Base-by-base conservation (phyloP, 2,329 filamentous ascomycete species). In the Ceratocystis eucalypticola region DNA sequence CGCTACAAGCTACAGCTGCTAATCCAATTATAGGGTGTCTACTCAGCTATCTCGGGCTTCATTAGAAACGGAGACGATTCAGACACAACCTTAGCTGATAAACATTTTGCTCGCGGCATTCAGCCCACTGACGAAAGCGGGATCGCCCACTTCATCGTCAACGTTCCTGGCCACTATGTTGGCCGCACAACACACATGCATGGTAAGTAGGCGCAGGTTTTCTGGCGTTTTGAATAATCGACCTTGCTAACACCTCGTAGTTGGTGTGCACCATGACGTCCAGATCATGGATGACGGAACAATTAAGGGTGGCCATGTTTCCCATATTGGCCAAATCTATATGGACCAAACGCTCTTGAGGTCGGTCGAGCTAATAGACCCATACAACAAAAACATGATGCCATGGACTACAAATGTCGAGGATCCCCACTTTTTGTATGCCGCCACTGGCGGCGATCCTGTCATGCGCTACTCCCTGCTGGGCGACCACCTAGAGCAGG, bases 261-360 rank as follows among this genome's bases (percentile, higher is more conserved):
- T 76, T 44, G 70, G 76, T 61, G 72, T 78, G 77, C 72, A 77
- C 69, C 70, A 73, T 61, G 75, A 75, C 63, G 74, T 74, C 2
- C 74, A 73, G 7, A 67, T 73, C 2, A 69, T 72, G 17, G 61
- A 70, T 41, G 77, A 77, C 70, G 69, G 72, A 44, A 76, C 76
- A 0, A 72, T 77, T 3, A 72, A 71, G 37, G 71, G 74, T 0
- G 73, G 72, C 55, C 74, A 74, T 44, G 78, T 82, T 65, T 80
- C 82, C 7, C 83, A 87, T 73, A 79, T 87, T 37, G 84, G 84
- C n/a, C 84, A 88, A 73, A 74, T 84, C 65, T 87, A 84, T 75
- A 83, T 85, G 71, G 82, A 86, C 73, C 80, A 86, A 71, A 76
- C 78, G 65, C 78, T 87, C 44, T 79, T 84, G 68, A 68, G 73